Conservation (phyloP, 148 eudicot genomes). For the Spergularia bocconei region DNA sequence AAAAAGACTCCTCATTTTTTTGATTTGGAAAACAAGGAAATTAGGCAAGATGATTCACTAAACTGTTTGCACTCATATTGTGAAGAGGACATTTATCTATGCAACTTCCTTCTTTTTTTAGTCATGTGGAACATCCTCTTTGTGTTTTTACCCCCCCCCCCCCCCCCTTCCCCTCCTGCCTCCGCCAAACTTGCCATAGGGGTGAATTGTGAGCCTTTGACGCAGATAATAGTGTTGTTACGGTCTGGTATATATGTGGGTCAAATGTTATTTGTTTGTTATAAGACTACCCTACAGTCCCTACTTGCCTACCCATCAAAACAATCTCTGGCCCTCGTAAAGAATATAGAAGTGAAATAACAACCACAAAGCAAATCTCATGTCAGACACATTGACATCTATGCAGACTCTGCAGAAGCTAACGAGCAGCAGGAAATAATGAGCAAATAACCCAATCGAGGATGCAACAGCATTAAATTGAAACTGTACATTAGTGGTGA, state of each 20-base stretch:
- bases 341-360: neutral
- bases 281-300: neutral
- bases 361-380: neutral
- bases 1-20: no score
- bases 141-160: no score
- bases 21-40: no score
- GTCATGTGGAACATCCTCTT: no score
- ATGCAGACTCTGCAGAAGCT: neutral
- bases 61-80: no score
- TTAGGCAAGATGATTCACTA: no score
- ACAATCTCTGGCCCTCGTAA: neutral
- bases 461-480: neutral
- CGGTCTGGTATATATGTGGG: no score
- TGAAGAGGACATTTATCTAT: neutral
- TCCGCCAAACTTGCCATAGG: no score
- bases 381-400: neutral
- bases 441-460: neutral
- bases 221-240: no score
- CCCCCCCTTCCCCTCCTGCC: no score
- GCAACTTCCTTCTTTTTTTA: no score
- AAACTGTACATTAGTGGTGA: neutral
- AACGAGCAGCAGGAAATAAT: neutral
- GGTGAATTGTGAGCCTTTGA: no score
- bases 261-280: neutral
- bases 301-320: neutral